Conservation (phyloP, 257 asterid species). For the Solanum pinnatisectum region DNA sequence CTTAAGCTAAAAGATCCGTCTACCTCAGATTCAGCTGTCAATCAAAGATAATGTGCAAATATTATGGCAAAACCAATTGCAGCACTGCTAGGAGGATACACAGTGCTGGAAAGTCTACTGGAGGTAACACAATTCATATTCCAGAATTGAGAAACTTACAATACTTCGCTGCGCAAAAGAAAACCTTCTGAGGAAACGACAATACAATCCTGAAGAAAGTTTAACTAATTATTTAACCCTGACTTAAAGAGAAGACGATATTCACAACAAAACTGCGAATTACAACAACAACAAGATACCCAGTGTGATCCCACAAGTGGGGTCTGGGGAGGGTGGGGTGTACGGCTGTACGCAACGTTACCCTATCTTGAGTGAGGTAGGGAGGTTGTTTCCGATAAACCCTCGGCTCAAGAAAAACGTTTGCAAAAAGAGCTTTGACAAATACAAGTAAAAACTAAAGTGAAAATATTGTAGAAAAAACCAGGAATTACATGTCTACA, state of each 20-base stretch:
- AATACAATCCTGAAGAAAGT: conserved; percentile 29
- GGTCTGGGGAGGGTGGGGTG: not conserved
- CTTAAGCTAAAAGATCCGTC: conserved; percentile 65
- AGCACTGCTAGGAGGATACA: not conserved
- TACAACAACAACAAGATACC: not conserved
- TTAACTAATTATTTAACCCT: not conserved
- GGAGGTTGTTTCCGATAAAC: not conserved
- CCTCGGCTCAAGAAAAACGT: not conserved
- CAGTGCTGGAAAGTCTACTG: not conserved
- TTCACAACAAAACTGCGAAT: not conserved
- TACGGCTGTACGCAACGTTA: not conserved
- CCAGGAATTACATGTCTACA: not conserved
- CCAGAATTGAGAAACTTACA: conserved; percentile 32
- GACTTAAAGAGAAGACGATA: not conserved
- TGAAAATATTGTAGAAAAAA: not conserved
- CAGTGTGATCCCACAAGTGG: not conserved
- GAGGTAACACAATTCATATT: not conserved
- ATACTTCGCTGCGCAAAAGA: conserved; percentile 40
- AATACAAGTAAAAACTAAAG: not conserved
- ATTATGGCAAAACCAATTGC: not conserved
- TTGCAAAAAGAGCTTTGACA: not conserved
- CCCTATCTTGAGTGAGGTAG: not conserved
- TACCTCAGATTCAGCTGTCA: conserved; percentile 53
- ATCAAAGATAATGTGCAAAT: conserved; percentile 12
- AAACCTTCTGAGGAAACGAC: conserved; percentile 38